Percentiles rank a stretch among this genome's conserved stretches.
These are phyloP conservation scores for Naganishia antarctica DNA, from an alignment of 768 basidiomycete species.

Conservation along the genomic window DNA sequence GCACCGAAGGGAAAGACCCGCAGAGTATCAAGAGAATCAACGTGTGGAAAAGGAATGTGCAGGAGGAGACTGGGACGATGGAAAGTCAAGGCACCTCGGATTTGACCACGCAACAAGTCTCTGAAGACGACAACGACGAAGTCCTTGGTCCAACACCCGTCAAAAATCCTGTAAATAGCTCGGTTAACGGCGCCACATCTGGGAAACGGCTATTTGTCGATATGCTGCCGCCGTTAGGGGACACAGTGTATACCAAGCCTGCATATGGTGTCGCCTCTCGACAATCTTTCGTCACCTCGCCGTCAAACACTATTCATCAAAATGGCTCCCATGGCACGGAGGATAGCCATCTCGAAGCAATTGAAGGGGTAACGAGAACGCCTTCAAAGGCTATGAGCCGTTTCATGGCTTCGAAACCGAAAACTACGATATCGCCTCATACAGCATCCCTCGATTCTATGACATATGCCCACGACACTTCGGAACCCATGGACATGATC, in stretches of 20 bases:
- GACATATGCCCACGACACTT: background rate
- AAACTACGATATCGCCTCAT: background rate
- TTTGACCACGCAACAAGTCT: background rate
- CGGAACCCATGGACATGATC: background rate
- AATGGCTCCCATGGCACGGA: no score
- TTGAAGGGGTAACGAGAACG: background rate
- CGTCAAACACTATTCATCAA: no score
- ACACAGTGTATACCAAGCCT: background rate
- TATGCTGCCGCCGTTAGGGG: background rate
- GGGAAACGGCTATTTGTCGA: conserved; percentile 4
- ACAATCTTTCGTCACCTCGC: no score
- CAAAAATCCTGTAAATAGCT: background rate
- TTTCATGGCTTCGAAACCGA: conserved; percentile 9
- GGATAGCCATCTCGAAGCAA: background rate
- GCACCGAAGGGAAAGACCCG: background rate
- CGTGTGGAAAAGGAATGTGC: conserved; percentile 7
- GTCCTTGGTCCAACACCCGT: conserved; percentile 26
- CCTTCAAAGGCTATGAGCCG: conserved; percentile 19
- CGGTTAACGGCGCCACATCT: background rate
- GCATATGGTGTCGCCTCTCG: no score
- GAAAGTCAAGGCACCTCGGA: no score
- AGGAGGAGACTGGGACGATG: background rate
- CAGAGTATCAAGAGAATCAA: conserved; percentile 5
- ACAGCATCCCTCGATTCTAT: background rate
- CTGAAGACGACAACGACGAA: conserved; percentile 24